phyloP scores from a whole-genome alignment of 495 filamentous ascomycete genomes.

The Neurospora sp. region DNA sequence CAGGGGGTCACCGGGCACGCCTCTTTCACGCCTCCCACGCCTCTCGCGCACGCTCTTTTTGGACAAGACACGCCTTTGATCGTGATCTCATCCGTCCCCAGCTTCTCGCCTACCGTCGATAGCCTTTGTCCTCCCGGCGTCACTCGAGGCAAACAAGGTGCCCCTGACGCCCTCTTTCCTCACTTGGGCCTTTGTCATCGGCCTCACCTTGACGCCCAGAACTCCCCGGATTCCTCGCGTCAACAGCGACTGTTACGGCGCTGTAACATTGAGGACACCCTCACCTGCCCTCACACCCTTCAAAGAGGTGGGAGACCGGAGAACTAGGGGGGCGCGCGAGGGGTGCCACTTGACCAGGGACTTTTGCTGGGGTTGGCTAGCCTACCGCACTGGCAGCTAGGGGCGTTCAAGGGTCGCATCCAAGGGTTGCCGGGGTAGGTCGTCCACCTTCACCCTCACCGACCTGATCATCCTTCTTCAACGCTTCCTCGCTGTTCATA shows the following conservation, averaged over 20 bases:
- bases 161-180: background rate
- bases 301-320: background rate
- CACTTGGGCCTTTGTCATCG: background rate
- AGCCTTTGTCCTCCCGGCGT: background rate
- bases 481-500: background rate
- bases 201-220: background rate
- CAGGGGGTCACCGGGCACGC: background rate
- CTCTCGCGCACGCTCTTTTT: background rate
- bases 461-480: background rate
- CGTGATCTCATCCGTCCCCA: background rate
- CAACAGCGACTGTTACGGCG: background rate
- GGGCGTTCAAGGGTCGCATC: background rate
- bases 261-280: background rate
- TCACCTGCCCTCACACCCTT: background rate
- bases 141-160: background rate
- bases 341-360: background rate
- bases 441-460: background rate
- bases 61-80: background rate
- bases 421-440: background rate
- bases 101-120: background rate
- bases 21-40: background rate
- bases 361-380: background rate
- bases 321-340: background rate
- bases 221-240: background rate
- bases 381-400: background rate